A percentile compares a stretch with the other conserved stretches of the same genome.
These are phyloP conservation scores for Arctium lappa DNA, from an alignment of 129 eudicot genomes.

Conservation along the genomic window DNA sequence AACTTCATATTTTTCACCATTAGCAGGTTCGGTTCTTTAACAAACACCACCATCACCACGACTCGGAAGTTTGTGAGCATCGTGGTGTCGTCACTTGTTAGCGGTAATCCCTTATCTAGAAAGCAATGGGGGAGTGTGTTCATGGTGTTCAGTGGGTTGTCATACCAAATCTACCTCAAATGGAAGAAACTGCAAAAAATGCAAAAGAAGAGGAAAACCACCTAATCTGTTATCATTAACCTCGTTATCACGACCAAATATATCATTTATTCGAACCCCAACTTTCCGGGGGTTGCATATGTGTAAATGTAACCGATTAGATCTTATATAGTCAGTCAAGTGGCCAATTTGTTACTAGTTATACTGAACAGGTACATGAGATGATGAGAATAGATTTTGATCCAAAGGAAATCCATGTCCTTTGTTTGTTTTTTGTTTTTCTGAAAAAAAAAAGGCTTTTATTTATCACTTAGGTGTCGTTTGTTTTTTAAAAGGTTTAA, in stretches of 20 bases:
- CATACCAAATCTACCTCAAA: slow-evolving; percentile 92
- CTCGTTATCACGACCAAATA: background rate
- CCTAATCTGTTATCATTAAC: background rate
- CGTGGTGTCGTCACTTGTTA: slow-evolving; percentile 85
- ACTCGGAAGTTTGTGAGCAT: slow-evolving; percentile 97
- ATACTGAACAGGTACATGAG: background rate
- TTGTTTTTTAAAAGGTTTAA: no score
- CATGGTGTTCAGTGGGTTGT: slow-evolving; percentile 92
- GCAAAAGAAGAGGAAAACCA: slow-evolving; percentile 35
- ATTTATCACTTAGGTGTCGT: no score
- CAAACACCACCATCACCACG: slow-evolving; percentile 96
- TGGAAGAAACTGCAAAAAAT: slow-evolving; percentile 80
- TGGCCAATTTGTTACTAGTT: background rate
- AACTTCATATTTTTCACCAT: slow-evolving; percentile 90
- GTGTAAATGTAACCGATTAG: background rate
- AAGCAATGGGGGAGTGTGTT: slow-evolving; percentile 88
- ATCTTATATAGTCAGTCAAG: background rate
- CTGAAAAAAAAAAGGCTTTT: no score
- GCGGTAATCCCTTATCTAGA: slow-evolving; percentile 82
- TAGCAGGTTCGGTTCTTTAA: slow-evolving; percentile 87
- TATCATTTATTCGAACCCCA: background rate
- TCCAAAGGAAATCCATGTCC: background rate
- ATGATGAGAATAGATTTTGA: background rate
- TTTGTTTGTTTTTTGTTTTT: no score
- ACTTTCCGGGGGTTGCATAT: background rate